phyloP scores from a whole-genome alignment of 768 basidiomycete genomes.

The Obba rivulosa region DNA sequence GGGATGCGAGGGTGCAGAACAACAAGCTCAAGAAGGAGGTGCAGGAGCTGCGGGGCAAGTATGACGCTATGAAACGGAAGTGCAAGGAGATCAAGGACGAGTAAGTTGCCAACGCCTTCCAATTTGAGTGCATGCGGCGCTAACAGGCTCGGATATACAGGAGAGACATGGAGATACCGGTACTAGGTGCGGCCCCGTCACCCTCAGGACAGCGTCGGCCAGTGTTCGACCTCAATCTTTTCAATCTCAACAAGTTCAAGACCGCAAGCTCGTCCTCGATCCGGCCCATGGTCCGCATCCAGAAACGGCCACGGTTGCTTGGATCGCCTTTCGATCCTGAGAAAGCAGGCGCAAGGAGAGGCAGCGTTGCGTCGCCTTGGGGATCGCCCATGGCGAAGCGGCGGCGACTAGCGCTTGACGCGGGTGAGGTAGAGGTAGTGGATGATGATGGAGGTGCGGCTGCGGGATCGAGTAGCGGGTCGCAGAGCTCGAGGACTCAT shows the following conservation, averaged over 20 bases:
- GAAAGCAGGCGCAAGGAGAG: constrained; percentile 6
- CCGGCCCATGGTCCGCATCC: constrained; percentile 12
- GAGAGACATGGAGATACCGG: neutral
- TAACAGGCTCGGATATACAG: neutral
- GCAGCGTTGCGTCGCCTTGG: neutral
- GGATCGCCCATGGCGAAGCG: no score
- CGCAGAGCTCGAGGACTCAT: neutral
- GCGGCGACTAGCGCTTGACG: neutral
- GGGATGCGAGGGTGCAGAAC: constrained; percentile 15
- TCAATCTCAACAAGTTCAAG: no score
- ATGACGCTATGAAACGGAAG: constrained; percentile 14
- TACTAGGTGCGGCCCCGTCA: constrained; percentile 3
- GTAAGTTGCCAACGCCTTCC: constrained; percentile 3
- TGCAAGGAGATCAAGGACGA: constrained; percentile 14
- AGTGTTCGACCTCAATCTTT: no score
- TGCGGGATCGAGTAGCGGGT: neutral
- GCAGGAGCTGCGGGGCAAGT: constrained; percentile 13
- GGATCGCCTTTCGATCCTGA: constrained; percentile 17
- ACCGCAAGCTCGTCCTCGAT: neutral
- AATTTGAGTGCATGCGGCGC: neutral
- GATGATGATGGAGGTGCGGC: neutral
- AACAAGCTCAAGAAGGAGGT: constrained; percentile 15
- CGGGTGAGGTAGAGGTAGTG: constrained; percentile 2
- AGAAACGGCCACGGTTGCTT: constrained; percentile 17
- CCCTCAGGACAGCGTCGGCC: no score